Evolutionary conservation across 2,329 filamentous ascomycete species (phyloP).

Genomic region (Cladosporium sp.): DNA sequence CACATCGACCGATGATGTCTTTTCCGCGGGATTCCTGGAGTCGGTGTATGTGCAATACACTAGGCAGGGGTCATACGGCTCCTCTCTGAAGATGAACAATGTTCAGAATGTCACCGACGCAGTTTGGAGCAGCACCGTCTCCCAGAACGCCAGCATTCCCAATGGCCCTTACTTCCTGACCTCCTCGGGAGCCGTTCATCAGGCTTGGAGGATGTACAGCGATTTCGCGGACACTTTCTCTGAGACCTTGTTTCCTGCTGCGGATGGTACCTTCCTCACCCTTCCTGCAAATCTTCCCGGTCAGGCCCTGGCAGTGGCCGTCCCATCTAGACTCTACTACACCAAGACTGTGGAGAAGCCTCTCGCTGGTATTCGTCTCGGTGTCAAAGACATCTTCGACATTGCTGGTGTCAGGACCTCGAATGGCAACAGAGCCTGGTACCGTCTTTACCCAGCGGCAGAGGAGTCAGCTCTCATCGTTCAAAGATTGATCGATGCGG

Average conservation of each 20-base stretch:
- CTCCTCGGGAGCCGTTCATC: slow-evolving; percentile 41
- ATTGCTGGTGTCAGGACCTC: slow-evolving; percentile 54
- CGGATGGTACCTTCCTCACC: slow-evolving; percentile 39
- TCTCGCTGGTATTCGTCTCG: slow-evolving; percentile 57
- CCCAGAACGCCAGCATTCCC: slow-evolving; percentile 28
- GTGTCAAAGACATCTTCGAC: slow-evolving; percentile 61
- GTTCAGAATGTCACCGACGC: slow-evolving; percentile 1
- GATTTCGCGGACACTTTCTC: slow-evolving; percentile 49
- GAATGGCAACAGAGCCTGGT: slow-evolving; percentile 57
- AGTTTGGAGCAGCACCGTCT: slow-evolving; percentile 3
- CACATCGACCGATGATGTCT: slow-evolving; percentile 38
- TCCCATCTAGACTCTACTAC: slow-evolving; percentile 60
- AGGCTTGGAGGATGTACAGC: slow-evolving; percentile 48
- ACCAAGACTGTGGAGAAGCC: slow-evolving; percentile 51
- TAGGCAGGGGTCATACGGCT: slow-evolving; percentile 12
- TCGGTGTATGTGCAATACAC: slow-evolving; percentile 26
- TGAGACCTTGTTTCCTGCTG: slow-evolving; percentile 39
- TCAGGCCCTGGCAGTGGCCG: slow-evolving; percentile 45
- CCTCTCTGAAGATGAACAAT: not conserved
- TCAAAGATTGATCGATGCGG: slow-evolving; percentile 55
- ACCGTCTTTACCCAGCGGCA: slow-evolving; percentile 47
- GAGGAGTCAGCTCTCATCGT: slow-evolving; percentile 48
- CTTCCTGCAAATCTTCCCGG: slow-evolving; percentile 42
- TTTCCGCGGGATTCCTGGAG: slow-evolving; percentile 37
- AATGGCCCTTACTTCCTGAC: slow-evolving; percentile 51